These are phyloP conservation scores for Alloteropsis semialata DNA, from an alignment of 176 grass and related monocot species.

Conservation along the genomic window DNA sequence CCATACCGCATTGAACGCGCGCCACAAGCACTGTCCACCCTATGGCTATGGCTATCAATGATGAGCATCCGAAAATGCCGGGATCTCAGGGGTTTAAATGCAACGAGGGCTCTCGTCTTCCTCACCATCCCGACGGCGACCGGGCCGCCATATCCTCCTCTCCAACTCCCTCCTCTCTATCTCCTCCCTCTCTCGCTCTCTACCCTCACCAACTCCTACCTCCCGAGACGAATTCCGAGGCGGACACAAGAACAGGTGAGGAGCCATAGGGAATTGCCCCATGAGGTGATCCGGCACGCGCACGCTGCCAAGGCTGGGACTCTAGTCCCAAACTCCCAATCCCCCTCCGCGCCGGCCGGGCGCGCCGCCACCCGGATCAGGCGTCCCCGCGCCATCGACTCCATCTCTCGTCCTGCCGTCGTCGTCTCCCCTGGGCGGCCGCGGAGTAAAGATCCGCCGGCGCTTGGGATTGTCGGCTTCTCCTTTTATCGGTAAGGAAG, in stretches of 20 bases:
- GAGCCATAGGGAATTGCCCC: neutral
- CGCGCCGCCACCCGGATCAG: slow-evolving; percentile 13
- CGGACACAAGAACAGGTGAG: neutral
- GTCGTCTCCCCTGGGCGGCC: neutral
- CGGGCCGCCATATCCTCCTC: slow-evolving; percentile 38
- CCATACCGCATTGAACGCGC: slow-evolving; percentile 4
- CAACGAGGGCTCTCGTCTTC: slow-evolving; percentile 10
- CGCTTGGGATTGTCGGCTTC: neutral
- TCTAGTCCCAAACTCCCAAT: slow-evolving; percentile 29
- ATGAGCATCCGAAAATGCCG: slow-evolving; percentile 29
- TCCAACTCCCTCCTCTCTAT: slow-evolving; percentile 9
- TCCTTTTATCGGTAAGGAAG: slow-evolving; percentile 22
- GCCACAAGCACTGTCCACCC: neutral
- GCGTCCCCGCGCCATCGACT: neutral
- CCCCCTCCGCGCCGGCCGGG: neutral
- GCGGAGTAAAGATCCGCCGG: slow-evolving; percentile 11
- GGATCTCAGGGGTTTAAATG: slow-evolving; percentile 48
- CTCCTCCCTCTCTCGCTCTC: slow-evolving; percentile 16
- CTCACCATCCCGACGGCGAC: slow-evolving; percentile 53
- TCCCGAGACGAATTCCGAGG: slow-evolving; percentile 8
- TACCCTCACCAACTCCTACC: slow-evolving; percentile 41
- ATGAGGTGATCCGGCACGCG: slow-evolving; percentile 34
- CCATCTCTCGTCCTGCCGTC: neutral
- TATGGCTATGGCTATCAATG: slow-evolving; percentile 1
- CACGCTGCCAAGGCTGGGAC: neutral